These are phyloP conservation scores for Aspergillus conjunctus DNA, from an alignment of 495 filamentous ascomycete species.

Conservation along the genomic window DNA sequence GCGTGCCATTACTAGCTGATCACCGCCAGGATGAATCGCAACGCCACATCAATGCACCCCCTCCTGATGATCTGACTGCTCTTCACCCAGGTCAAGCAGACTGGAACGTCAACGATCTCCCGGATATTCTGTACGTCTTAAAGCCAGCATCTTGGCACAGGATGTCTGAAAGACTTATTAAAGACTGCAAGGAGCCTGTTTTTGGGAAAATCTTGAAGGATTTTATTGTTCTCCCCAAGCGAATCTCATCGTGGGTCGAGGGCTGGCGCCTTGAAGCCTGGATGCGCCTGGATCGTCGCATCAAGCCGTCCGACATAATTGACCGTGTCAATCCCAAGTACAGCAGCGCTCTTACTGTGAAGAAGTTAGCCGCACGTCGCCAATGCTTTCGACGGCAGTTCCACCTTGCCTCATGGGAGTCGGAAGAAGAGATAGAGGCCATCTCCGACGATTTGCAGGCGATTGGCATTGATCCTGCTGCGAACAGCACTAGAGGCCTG, in stretches of 20 bases:
- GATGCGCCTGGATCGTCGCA: constrained; percentile 26
- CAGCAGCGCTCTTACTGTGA: background rate
- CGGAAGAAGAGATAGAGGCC: constrained; percentile 9
- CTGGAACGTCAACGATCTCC: constrained; percentile 26
- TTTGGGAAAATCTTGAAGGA: constrained; percentile 20
- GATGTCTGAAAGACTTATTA: constrained; percentile 5
- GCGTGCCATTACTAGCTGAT: too few species aligned
- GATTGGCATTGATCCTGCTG: constrained; percentile 11
- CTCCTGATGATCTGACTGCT: constrained; percentile 15
- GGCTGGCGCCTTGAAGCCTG: constrained; percentile 31
- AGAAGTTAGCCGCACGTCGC: constrained; percentile 15
- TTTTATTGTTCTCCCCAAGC: constrained; percentile 18
- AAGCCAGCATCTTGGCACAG: constrained; percentile 10
- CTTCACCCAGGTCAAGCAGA: constrained; percentile 15
- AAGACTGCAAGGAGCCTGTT: constrained; percentile 7
- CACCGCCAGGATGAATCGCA: background rate
- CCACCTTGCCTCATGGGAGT: constrained; percentile 20
- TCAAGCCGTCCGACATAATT: constrained; percentile 26
- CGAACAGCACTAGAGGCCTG: constrained; percentile 22
- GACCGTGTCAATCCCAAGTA: constrained; percentile 26
- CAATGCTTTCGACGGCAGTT: constrained; percentile 16
- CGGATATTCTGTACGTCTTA: constrained; percentile 26
- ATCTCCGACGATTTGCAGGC: constrained; percentile 2
- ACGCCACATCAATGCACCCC: background rate
- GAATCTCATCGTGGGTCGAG: constrained; percentile 26